Evolutionary conservation across 257 asterid genomes (phyloP).

Genomic region (Craterostigma plantagineum): DNA sequence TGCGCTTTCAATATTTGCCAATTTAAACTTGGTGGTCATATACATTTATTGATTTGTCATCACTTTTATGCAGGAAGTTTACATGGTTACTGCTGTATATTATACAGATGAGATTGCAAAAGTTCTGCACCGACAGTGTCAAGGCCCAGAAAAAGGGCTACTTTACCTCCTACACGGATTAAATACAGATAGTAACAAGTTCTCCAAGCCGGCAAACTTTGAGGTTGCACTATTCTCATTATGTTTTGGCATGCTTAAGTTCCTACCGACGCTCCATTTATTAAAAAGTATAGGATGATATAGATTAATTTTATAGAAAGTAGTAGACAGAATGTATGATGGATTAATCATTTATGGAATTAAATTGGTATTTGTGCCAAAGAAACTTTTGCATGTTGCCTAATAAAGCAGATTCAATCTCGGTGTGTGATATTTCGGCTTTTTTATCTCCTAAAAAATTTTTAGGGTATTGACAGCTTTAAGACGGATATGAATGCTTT

Average conservation of each 20-base stretch:
- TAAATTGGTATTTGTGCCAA: not conserved
- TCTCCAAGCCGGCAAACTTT: constrained; percentile 69
- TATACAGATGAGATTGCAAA: constrained; percentile 61
- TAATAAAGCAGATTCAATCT: not conserved
- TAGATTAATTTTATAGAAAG: too few species aligned
- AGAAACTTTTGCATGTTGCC: not conserved
- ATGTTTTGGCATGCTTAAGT: not conserved
- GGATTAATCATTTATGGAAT: too few species aligned
- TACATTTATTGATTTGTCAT: constrained; percentile 10
- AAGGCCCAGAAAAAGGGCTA: constrained; percentile 53
- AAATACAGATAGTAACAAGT: constrained; percentile 76
- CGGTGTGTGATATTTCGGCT: constrained; percentile 2
- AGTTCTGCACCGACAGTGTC: constrained; percentile 38
- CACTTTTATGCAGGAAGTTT: constrained; percentile 47
- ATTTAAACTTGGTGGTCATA: too few species aligned
- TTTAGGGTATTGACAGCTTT: constrained; percentile 72
- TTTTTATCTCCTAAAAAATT: constrained; percentile 9
- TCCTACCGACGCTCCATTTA: not conserved
- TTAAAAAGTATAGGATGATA: too few species aligned
- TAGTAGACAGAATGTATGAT: too few species aligned
- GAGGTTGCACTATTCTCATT: constrained; percentile 31
- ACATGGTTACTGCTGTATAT: constrained; percentile 42
- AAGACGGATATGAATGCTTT: constrained; percentile 41
- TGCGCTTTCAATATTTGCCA: constrained; percentile 2
- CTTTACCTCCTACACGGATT: constrained; percentile 84